Base-by-base conservation (phyloP, 805 yeast species). In the Cyberlindnera maclurae region DNA sequence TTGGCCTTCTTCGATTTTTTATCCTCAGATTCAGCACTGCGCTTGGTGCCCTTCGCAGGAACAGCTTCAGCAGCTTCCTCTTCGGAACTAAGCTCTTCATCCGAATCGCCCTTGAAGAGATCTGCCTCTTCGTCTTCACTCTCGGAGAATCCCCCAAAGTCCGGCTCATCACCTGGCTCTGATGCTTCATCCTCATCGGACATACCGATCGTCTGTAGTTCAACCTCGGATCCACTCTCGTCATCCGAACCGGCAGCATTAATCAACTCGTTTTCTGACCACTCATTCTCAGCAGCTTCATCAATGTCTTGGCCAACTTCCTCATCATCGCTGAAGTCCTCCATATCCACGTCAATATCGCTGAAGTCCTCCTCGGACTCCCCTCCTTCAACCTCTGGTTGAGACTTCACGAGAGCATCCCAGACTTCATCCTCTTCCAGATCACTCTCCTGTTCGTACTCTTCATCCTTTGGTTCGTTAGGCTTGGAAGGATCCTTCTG, bases 401-500 rank as follows among this genome's bases (percentile, higher is more conserved):
- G 73, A 31, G 84, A 75, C 52, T 77, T 73, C 26, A 82, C 86
- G 54, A 85, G 67, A 1, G 94, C 95, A 43, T 77, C 66, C 87
- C 90, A 85, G 27, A 85, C 77, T 50, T 80, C 89, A 35, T 76
- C 88, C 47, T 84, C 93, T 40, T 68, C 73, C 46, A 73, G 48
- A 6, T 70, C 78, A 29, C 65, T 70, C 33, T 67, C 70, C 15
- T 55, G 64, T 17, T 62, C 71, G 31, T 57, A 63, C 31, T 57
- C 68, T 22, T 61, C 68, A 1, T 51, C 60, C 22, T 46, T 55
- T 6, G 56, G 64, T 11, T 53, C 58, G 13, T 52, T 51, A 24
- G 49, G 37, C 37, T 54, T 61, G 45, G 49, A 59, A 46, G 46
- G 66, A 44, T 55, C 66, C 29, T 50, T 51, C 49, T 73, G 73